phyloP scores from a whole-genome alignment of 352 stramenopile species.

The Phytophthora melonis region DNA sequence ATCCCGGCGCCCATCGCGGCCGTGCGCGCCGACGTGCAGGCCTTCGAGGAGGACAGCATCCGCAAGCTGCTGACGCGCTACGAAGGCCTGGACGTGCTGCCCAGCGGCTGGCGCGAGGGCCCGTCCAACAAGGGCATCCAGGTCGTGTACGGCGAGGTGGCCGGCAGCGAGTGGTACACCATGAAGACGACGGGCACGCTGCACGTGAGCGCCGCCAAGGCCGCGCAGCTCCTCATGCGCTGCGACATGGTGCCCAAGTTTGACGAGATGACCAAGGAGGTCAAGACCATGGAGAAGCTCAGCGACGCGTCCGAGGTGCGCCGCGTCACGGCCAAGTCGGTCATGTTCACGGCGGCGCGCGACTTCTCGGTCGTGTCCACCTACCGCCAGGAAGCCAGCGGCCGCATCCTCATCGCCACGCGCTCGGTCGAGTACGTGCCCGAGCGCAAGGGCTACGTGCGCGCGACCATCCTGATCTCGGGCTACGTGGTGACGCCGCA shows the following conservation, averaged over 20 bases:
- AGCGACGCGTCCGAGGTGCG: constrained; percentile 72
- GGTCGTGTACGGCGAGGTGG: constrained; percentile 73
- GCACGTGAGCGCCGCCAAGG: constrained; percentile 60
- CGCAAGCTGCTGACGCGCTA: constrained; percentile 65
- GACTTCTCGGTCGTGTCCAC: constrained; percentile 82
- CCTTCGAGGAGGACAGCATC: constrained; percentile 69
- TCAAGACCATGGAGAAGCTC: constrained; percentile 68
- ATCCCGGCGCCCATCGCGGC: constrained; percentile 63
- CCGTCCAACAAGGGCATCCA: constrained; percentile 76
- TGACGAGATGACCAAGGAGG: constrained; percentile 85
- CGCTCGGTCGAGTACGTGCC: constrained; percentile 73
- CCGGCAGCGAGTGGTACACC: constrained; percentile 72
- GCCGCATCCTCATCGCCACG: constrained; percentile 74
- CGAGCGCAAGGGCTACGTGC: constrained; percentile 58
- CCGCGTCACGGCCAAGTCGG: constrained; percentile 63
- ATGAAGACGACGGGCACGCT: constrained; percentile 78
- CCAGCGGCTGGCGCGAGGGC: constrained; percentile 71
- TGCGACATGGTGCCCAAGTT: constrained; percentile 77
- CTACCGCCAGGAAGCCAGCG: constrained; percentile 51
- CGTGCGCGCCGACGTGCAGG: constrained; percentile 56
- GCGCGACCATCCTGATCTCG: constrained; percentile 62
- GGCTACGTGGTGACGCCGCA: constrained; percentile 78
- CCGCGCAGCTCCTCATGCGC: constrained; percentile 57
- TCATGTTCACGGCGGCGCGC: constrained; percentile 81
- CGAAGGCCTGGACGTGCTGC: constrained; percentile 65